Base-by-base conservation (phyloP, 208 protist genomes). In the Crithidia acanthocephali region DNA sequence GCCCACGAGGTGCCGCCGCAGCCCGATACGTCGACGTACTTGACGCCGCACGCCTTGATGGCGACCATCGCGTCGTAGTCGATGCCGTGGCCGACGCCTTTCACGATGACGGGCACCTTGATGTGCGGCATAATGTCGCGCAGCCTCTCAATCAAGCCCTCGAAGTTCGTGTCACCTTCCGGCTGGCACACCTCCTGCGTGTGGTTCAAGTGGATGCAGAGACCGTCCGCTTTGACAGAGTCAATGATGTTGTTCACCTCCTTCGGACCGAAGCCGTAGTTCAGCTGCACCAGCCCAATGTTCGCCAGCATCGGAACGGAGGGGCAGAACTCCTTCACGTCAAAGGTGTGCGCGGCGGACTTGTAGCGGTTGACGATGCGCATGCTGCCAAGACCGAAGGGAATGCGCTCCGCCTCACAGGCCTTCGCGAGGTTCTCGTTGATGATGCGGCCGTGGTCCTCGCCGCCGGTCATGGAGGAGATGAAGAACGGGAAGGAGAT, bases 151-250 rank as follows among this genome's bases (percentile, higher is more conserved):
- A 95, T 79, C 20, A 97, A 74, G 13, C 80, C 86, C 52, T 83
- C 89, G 75, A 97, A 97, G 76, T 97, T 95, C 27, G 88, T 94
- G 76, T 97, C 93, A 23, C 93, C 93, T 72, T 97, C 90, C n/a
- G 91, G 93, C 72, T 97, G 93, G 69, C 90, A 95, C 8, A 86
- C 77, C 72, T 97, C 90, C 68, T 97, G 93, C 10, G 85, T 91
- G 80, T 95, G 93, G 77, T 97, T 97, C 15, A 97, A 74, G 69
- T 97, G 93, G 48, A 97, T 93, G 76, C 94, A 97, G 15, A 97
- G 75, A 18, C 88, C 93, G 50, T 97, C 93, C 10, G 93, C 93
- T 7, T 87, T 81, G 18, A 97, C 90, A 30, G 72, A 80, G 56
- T 93, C 73, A 20, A 96, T 79, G 18, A 97, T 75, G 27, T 90